Evolutionary conservation across 1,284 basidiomycete genomes (phyloP).

Genomic region (Volvariella volvacea): DNA sequence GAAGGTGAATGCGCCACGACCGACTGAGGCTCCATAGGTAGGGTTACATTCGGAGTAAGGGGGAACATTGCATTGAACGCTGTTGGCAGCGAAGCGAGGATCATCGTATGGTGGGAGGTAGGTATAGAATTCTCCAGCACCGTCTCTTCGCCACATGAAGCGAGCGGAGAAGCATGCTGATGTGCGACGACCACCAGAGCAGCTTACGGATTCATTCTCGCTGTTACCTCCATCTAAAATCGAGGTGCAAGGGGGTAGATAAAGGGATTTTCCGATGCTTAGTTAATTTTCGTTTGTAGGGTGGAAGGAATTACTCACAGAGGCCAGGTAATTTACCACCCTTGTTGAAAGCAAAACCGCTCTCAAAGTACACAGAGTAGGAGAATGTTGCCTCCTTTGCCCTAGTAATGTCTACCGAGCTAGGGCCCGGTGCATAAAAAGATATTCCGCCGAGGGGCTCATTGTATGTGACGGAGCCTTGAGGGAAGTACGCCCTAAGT

Average conservation of each 20-base stretch:
- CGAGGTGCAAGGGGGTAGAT: neutral
- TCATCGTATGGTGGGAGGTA: constrained; percentile 41
- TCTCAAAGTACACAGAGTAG: constrained; percentile 54
- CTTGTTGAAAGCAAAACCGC: constrained; percentile 41
- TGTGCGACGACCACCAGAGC: constrained; percentile 47
- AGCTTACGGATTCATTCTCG: constrained; percentile 31
- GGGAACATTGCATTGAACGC: constrained; percentile 43
- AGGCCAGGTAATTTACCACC: constrained; percentile 53
- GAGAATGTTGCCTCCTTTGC: constrained; percentile 52
- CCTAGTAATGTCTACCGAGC: constrained; percentile 34
- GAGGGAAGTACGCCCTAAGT: constrained; percentile 50
- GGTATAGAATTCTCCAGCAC: constrained; percentile 52
- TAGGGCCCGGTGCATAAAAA: constrained; percentile 48
- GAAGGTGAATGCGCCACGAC: constrained; percentile 64
- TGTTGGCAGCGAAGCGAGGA: constrained; percentile 42
- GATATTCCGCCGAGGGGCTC: constrained; percentile 50
- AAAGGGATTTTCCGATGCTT: no score
- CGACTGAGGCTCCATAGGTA: constrained; percentile 64
- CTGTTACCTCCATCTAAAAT: constrained; percentile 46
- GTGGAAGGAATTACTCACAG: constrained; percentile 29
- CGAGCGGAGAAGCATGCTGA: constrained; percentile 46
- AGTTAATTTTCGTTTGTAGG: neutral
- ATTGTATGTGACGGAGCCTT: constrained; percentile 51
- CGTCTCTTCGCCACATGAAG: constrained; percentile 48
- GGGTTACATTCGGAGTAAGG: constrained; percentile 55